phyloP scores from a whole-genome alignment of 2,329 filamentous ascomycete species.

The Purpureocillium lavendulum region DNA sequence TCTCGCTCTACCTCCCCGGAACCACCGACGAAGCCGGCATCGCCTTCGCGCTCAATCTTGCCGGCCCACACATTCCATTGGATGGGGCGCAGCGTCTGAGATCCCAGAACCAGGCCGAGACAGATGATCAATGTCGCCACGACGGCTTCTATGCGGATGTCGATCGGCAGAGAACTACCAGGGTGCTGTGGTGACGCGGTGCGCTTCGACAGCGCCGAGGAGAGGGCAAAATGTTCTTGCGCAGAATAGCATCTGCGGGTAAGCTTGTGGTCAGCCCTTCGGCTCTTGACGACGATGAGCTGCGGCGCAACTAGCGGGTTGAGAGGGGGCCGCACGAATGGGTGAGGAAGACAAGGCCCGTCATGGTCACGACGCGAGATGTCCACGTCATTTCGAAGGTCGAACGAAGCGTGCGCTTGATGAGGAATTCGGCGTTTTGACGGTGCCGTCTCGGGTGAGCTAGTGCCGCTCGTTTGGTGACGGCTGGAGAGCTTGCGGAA shows the following conservation, averaged over 20 bases:
- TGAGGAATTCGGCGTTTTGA: too few species aligned
- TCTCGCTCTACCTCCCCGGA: conserved; percentile 61
- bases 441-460: too few species aligned
- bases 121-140: conserved; percentile 73
- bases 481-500: too few species aligned
- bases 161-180: conserved; percentile 57
- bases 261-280: too few species aligned
- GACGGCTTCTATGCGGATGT: conserved; percentile 83
- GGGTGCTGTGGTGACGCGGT: conserved; percentile 31
- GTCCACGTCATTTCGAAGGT: conserved; percentile 56
- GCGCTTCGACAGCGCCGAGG: conserved; percentile 43
- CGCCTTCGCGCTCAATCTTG: conserved; percentile 71
- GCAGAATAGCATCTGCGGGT: conserved; percentile 80
- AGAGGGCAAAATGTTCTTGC: conserved; percentile 78
- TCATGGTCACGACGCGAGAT: conserved; percentile 59
- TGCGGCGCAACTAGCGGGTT: conserved; percentile 5
- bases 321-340: conserved; percentile 62
- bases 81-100: conserved; percentile 75
- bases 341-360: conserved; percentile 71
- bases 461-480: too few species aligned
- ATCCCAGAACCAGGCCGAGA: conserved; percentile 70
- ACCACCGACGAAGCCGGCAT: conserved; percentile 45
- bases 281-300: conserved; percentile 5
- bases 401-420: neutral
- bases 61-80: conserved; percentile 76